Conservation (phyloP, 352 stramenopile genomes). For the Aphanomyces stellatus region DNA sequence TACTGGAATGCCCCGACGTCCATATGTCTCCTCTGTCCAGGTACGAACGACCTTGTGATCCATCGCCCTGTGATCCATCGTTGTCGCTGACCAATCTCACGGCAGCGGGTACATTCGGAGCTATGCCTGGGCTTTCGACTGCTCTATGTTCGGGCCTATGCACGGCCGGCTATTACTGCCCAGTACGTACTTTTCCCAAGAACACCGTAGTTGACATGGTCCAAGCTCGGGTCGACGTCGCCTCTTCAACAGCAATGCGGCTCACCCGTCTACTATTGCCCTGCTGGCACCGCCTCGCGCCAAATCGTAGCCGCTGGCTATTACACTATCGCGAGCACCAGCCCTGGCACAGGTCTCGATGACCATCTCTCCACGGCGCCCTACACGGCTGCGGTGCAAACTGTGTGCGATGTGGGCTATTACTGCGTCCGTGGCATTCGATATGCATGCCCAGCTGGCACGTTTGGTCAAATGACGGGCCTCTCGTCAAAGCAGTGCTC, state of each 20-base stretch:
- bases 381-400: neutral
- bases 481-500: slow-evolving; percentile 32
- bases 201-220: neutral
- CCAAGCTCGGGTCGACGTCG: slow-evolving; percentile 38
- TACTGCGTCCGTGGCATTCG: slow-evolving; percentile 56
- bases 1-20: slow-evolving; percentile 2
- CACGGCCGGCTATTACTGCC: slow-evolving; percentile 2
- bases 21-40: slow-evolving; percentile 4
- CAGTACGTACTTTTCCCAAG: neutral
- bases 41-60: neutral
- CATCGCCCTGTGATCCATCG: neutral
- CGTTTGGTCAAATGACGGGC: slow-evolving; percentile 32
- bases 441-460: slow-evolving; percentile 38
- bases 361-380: neutral
- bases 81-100: neutral
- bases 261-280: slow-evolving; percentile 46
- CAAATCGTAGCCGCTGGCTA: slow-evolving; percentile 36
- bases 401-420: slow-evolving; percentile 48
- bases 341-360: slow-evolving; percentile 1
- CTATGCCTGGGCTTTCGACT: neutral
- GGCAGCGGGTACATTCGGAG: neutral
- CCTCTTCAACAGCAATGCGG: slow-evolving; percentile 41
- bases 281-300: slow-evolving; percentile 33
- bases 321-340: slow-evolving; percentile 41
- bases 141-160: neutral